phyloP scores from a whole-genome alignment of 345 rosid species.

The Brassica rapa region DNA sequence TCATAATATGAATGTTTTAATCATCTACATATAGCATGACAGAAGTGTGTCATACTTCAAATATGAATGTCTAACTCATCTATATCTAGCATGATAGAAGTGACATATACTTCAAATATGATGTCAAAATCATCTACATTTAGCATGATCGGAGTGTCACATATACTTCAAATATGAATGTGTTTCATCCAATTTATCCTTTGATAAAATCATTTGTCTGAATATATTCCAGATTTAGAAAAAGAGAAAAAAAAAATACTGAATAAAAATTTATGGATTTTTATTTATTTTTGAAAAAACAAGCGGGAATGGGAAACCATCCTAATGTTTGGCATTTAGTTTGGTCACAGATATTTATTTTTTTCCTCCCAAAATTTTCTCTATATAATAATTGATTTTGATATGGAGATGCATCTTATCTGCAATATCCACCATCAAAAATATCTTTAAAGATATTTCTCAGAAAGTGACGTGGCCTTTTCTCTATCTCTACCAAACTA shows the following conservation, averaged over 20 bases:
- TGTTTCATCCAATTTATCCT: not conserved
- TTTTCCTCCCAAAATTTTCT: not conserved
- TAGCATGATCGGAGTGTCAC: not conserved
- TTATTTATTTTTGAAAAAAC: not conserved
- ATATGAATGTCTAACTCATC: not conserved
- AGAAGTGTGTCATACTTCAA: not conserved
- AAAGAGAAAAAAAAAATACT: not conserved
- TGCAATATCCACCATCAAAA: slow-evolving; percentile 26
- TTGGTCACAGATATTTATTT: not conserved
- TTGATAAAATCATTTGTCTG: too few relatives aligned
- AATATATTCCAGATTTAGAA: not conserved
- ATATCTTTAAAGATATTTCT: slow-evolving; percentile 22
- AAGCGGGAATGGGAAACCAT: not conserved
- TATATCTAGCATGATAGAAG: not conserved
- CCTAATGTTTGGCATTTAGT: slow-evolving; percentile 7
- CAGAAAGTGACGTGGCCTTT: slow-evolving; percentile 55
- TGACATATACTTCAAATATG: not conserved
- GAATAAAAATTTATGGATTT: not conserved
- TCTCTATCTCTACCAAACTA: slow-evolving; percentile 61
- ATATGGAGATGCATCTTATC: slow-evolving; percentile 35
- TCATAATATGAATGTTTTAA: not conserved
- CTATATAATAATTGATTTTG: slow-evolving; percentile 10
- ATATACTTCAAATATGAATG: not conserved
- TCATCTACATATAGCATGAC: not conserved
- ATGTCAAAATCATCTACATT: too few relatives aligned